Evolutionary conservation across 371 early-diverging fungal species (phyloP), one percentile per base, ranked within the genome.

Genomic region (Homolaphlyctis polyrhiza): DNA sequence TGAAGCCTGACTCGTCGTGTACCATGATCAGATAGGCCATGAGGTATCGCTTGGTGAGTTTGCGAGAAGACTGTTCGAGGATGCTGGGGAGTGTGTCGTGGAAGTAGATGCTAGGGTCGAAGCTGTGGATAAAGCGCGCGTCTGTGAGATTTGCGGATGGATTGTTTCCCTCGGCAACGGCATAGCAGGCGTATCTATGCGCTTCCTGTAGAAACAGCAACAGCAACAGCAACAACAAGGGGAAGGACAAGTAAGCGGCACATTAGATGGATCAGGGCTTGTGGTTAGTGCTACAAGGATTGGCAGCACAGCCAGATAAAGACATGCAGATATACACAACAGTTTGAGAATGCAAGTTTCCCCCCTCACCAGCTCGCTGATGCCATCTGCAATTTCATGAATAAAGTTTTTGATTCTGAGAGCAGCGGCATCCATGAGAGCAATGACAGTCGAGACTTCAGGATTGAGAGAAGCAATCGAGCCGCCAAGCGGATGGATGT

Each of bases 1-100:
- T 16, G 32, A 67, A 66, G 13, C 66, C 68, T 5, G 33, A 35
- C 2, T 51, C 47, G 21, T 75, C 72, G 60, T 78, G 75, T 1
- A 72, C 57, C 72, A 75, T 73, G 48, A 78, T 29, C n/a, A 78
- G 61, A 63, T 69, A 73, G 6, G 74, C 79, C n/a, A 78, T n/a
- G 28, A 57, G 59, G 63, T 75, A 75, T 34, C 51, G 35, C 64
- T 59, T 25, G 65, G 60, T 13, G 14, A 45, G 28, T 50, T 43
- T 28, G 57, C 23, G 43, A 55, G 27, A 21, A n/a, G n/a, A n/a
- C n/a, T n/a, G n/a, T 34, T 51, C 35, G 43, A 32, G 64, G 35
- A 69, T 34, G 25, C 69, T 23, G 0, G 76, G 73, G n/a, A 76
- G 58, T 13, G 63, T 21, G 1, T 39, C 29, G n/a, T 30, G 16